phyloP scores from a whole-genome alignment of 129 eudicot species.

The Flaveria ramosissima region DNA sequence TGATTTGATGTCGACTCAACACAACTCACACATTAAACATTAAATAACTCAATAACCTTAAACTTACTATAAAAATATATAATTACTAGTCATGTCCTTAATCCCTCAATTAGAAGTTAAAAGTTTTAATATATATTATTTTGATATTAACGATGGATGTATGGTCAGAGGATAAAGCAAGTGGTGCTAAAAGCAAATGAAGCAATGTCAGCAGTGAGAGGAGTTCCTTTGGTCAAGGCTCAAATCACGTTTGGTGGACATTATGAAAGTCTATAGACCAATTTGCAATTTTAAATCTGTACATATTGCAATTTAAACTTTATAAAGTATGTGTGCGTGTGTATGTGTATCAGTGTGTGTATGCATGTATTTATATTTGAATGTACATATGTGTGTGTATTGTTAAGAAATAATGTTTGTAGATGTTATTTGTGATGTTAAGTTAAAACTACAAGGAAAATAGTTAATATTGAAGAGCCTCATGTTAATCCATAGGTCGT shows the following conservation, averaged over 20 bases:
- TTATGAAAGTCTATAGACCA: slow-evolving; percentile 51
- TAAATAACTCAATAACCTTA: neutral
- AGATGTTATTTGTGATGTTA: neutral
- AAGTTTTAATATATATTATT: no score
- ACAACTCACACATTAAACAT: no score
- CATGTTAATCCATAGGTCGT: neutral
- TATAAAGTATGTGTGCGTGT: neutral
- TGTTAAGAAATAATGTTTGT: neutral
- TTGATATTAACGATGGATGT: slow-evolving; percentile 13
- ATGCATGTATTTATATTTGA: no score
- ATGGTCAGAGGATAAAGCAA: slow-evolving; percentile 66
- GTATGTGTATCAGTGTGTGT: no score
- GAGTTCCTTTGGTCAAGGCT: slow-evolving; percentile 70
- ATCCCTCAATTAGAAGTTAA: neutral
- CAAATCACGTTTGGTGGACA: slow-evolving; percentile 80
- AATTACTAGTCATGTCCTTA: neutral
- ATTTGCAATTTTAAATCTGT: neutral
- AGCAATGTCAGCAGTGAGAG: slow-evolving; percentile 68
- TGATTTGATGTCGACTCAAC: neutral
- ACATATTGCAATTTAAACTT: neutral
- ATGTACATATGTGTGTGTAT: neutral
- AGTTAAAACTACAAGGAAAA: no score
- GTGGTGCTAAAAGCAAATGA: slow-evolving; percentile 69
- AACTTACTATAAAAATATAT: neutral
- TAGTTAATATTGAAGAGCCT: neutral